phyloP scores from a whole-genome alignment of 1,284 basidiomycete genomes.

The Marasmius oreades region DNA sequence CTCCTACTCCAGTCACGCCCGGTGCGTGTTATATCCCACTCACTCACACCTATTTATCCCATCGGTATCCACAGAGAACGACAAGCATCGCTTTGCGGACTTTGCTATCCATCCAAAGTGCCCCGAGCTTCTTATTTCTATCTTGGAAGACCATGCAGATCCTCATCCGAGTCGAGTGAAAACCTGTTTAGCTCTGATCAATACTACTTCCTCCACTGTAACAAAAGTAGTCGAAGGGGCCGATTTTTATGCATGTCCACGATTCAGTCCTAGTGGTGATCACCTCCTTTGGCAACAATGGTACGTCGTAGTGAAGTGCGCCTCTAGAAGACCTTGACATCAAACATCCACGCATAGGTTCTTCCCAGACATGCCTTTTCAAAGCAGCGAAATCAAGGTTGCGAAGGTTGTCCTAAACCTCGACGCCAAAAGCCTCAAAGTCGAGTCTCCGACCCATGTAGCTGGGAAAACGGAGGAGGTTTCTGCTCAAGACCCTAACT shows the following conservation, averaged over 20 bases:
- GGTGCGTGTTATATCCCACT: conserved; percentile 15
- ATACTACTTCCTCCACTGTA: conserved; percentile 17
- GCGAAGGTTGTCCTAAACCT: not conserved
- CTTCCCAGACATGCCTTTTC: conserved; percentile 18
- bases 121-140: conserved; percentile 26
- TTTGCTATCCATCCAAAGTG: conserved; percentile 19
- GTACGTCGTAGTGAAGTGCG: not conserved
- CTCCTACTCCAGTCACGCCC: conserved; percentile 25
- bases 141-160: conserved; percentile 40
- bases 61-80: conserved; percentile 15
- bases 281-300: conserved; percentile 31
- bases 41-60: not conserved
- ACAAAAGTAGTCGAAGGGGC: conserved; percentile 23
- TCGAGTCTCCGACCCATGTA: conserved; percentile 4
- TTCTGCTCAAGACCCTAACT: conserved; percentile 22
- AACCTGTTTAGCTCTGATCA: conserved; percentile 32
- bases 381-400: conserved; percentile 12
- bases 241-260: conserved; percentile 37
- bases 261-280: conserved; percentile 35
- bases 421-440: not conserved
- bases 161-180: conserved; percentile 32
- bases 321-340: not conserved
- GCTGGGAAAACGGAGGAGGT: conserved; percentile 9
- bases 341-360: conserved; percentile 17
- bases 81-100: conserved; percentile 27